Evolutionary conservation across 352 stramenopile genomes (phyloP).

Genomic region (Pythium rishiriense): DNA sequence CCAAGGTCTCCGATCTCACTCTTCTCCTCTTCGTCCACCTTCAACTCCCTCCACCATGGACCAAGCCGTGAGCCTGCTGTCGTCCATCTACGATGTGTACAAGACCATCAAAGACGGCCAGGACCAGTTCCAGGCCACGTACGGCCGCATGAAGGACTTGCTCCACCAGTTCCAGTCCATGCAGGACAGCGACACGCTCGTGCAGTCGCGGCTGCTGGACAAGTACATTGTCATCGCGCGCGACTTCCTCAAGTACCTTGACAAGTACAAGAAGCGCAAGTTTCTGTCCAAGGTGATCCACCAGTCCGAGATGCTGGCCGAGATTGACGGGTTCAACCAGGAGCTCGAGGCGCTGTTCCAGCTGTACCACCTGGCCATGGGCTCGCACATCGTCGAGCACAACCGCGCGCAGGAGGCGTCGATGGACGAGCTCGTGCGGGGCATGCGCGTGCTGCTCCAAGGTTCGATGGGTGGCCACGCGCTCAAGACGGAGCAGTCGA

Average conservation of each 20-base stretch:
- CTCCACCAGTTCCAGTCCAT: constrained; percentile 12
- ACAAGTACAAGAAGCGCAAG: constrained; percentile 19
- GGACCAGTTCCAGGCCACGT: constrained; percentile 13
- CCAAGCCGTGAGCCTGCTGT: constrained; percentile 4
- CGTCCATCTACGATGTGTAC: constrained; percentile 18
- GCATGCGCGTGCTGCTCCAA: constrained; percentile 16
- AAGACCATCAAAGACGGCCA: constrained; percentile 19
- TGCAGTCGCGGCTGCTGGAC: constrained; percentile 13
- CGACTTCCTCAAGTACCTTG: constrained; percentile 13
- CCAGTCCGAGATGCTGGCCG: constrained; percentile 11
- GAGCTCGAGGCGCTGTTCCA: constrained; percentile 23
- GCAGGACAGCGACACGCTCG: constrained; percentile 17
- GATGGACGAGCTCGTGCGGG: constrained; percentile 17
- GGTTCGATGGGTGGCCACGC: neutral
- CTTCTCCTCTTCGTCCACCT: neutral
- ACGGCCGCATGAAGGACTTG: constrained; percentile 12
- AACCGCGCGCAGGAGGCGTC: constrained; percentile 7
- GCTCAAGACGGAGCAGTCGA: constrained; percentile 5
- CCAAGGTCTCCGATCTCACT: neutral
- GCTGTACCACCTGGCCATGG: constrained; percentile 20
- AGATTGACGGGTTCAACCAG: constrained; percentile 14
- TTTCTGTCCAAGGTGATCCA: constrained; percentile 13
- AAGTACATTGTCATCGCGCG: constrained; percentile 17
- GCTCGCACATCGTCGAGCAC: constrained; percentile 21
- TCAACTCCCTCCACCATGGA: neutral